Percentiles rank a stretch among this genome's conserved stretches.
Evolutionary conservation across 2,329 filamentous ascomycete species (phyloP).

Genomic region (Drechmeria coniospora): DNA sequence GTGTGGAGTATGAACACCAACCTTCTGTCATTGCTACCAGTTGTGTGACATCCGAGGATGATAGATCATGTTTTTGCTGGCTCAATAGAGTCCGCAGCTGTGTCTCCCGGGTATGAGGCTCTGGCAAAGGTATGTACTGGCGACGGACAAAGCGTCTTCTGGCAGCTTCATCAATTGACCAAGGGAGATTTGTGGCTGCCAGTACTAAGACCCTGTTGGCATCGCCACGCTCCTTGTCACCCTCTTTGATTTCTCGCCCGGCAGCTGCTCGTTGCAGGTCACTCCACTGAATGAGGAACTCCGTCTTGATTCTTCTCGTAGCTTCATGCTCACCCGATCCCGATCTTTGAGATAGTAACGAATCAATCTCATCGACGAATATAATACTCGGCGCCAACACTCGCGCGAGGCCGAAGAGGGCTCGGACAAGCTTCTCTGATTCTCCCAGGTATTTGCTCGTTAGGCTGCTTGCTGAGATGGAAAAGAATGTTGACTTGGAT

Average conservation of each 20-base stretch:
- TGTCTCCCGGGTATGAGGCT: constrained; percentile 61
- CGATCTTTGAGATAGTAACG: constrained; percentile 68
- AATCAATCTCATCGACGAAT: constrained; percentile 97
- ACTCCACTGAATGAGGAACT: constrained; percentile 96
- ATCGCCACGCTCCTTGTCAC: constrained; percentile 59
- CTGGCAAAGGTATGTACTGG: constrained; percentile 91
- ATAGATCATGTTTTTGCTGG: constrained; percentile 74
- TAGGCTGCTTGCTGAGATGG: constrained; percentile 83
- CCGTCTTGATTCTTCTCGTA: constrained; percentile 86
- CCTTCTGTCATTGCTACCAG: constrained; percentile 76
- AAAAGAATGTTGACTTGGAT: constrained; percentile 89
- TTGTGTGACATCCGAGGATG: constrained; percentile 51
- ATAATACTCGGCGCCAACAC: constrained; percentile 86
- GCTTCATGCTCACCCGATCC: constrained; percentile 84
- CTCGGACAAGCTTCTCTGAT: constrained; percentile 88
- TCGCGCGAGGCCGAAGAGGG: constrained; percentile 81
- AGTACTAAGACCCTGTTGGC: constrained; percentile 80
- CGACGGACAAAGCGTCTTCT: constrained; percentile 77
- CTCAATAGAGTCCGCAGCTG: constrained; percentile 69
- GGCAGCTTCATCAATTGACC: constrained; percentile 95
- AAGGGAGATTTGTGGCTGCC: constrained; percentile 88
- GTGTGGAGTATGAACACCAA: constrained; percentile 24
- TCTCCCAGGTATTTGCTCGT: constrained; percentile 95
- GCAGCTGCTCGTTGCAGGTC: constrained; percentile 85
- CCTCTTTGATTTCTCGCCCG: constrained; percentile 55